Evolutionary conservation across 1,284 basidiomycete genomes (phyloP).

Genomic region (Moesziomyces parantarcticus): DNA sequence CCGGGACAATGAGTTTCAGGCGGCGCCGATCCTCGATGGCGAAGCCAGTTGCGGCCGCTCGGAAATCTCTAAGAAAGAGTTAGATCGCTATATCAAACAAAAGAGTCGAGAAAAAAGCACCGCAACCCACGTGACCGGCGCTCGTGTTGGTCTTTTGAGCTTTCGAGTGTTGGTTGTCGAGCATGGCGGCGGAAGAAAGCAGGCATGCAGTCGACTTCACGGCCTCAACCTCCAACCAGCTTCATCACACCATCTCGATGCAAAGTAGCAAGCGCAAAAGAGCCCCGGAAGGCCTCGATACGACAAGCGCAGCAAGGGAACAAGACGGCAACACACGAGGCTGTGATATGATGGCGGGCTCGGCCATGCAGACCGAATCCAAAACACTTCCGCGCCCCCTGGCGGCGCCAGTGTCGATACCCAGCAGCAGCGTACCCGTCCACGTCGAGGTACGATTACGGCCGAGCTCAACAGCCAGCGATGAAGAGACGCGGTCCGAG

Average conservation of each 20-base stretch:
- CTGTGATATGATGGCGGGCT: background rate
- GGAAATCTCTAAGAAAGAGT: background rate
- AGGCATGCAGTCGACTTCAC: background rate
- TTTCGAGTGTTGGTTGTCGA: background rate
- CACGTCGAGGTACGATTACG: slow-evolving; percentile 40
- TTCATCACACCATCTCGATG: background rate
- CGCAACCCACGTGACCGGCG: background rate
- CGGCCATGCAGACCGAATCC: slow-evolving; percentile 12
- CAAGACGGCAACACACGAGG: too few species aligned
- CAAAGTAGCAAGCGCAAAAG: too few species aligned
- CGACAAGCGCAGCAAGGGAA: background rate
- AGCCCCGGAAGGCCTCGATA: background rate
- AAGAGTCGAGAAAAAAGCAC: too few species aligned
- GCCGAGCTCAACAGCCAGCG: slow-evolving; percentile 23
- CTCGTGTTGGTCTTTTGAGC: background rate
- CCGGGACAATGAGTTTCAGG: background rate
- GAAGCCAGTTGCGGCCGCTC: too few species aligned
- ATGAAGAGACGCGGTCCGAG: slow-evolving; percentile 15
- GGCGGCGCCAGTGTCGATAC: background rate
- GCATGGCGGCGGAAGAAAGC: background rate
- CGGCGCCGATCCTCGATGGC: background rate
- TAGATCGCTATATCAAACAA: background rate
- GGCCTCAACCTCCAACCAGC: background rate
- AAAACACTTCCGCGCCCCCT: slow-evolving; percentile 6
- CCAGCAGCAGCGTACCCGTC: slow-evolving; percentile 12